These are phyloP conservation scores for Arachnomyces sp. DNA, from an alignment of 2,329 filamentous ascomycete species.

Conservation along the genomic window DNA sequence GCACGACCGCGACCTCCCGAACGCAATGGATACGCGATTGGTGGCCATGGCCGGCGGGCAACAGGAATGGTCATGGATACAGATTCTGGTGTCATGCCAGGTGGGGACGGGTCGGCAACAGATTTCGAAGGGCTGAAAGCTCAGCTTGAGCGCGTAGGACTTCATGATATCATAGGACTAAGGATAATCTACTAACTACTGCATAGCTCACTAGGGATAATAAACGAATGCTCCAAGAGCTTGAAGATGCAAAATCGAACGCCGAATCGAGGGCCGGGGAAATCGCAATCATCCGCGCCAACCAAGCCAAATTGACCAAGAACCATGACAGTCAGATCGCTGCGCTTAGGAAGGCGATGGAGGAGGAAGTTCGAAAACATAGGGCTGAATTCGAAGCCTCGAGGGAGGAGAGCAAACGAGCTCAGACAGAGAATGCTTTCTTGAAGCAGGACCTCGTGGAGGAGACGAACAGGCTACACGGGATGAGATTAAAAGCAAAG, in stretches of 20 bases:
- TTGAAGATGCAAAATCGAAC: constrained; percentile 31
- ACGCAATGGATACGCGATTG: too few species aligned
- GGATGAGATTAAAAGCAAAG: constrained; percentile 30
- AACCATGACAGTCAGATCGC: constrained; percentile 46
- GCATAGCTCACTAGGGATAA: constrained; percentile 31
- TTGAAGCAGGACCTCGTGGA: constrained; percentile 52
- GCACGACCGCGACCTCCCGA: too few species aligned
- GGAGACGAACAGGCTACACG: constrained; percentile 42
- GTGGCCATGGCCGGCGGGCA: too few species aligned
- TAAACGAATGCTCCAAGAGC: constrained; percentile 30
- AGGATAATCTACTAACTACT: not conserved
- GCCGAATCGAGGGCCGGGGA: constrained; percentile 50
- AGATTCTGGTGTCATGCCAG: too few species aligned
- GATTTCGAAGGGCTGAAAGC: not conserved
- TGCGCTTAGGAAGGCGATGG: constrained; percentile 45
- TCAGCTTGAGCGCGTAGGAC: not conserved
- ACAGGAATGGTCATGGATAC: too few species aligned
- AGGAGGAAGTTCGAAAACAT: constrained; percentile 45
- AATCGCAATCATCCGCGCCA: constrained; percentile 53
- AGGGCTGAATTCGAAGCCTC: constrained; percentile 48
- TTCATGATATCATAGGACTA: not conserved
- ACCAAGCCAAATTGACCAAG: constrained; percentile 45
- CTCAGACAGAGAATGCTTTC: constrained; percentile 52
- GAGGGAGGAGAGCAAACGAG: constrained; percentile 46
- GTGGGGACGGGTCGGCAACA: not conserved